Base-by-base conservation (phyloP, 148 eudicot species). In the Agrostemma githago region DNA sequence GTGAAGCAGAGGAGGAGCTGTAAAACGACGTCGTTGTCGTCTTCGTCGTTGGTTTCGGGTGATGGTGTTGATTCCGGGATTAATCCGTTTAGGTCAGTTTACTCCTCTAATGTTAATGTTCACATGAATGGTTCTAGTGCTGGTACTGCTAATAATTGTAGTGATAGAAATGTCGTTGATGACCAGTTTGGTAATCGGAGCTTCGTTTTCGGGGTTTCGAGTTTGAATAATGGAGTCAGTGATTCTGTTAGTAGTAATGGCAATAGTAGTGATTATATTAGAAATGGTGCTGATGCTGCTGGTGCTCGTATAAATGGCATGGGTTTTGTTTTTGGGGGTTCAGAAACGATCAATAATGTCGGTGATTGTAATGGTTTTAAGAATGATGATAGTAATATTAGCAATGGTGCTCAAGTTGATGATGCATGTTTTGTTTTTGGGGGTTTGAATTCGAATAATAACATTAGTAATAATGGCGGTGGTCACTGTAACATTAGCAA, bases 1-100 rank as follows among this genome's bases (percentile, higher is more conserved):
- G 76, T 67, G 56, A 91, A 91, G 79, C 59, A 77, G 76, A 86
- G 86, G 79, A 86, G 73, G 71, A 75, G 73, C 66, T 74, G 73
- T 14, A 81, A 77, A 67, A 12, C 80, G 51, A 34, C 79, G 21
- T 8, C 83, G 53, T 48, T 12, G n/a, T 69, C 79, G 21, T 8
- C 83, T 10, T 48, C 53, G n/a, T 69, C 59, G 46, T 64, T n/a
- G n/a, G n/a, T 68, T 8, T 8, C 79, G 9, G 64, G 26, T 15
- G 62, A 56, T 11, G 75, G 51, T 15, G 72, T 17, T 74, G 84
- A 81, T 69, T 43, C 82, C 11, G 79, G 85, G 74, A 51, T 68
- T 56, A 79, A 75, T 58, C 82, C 82, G 38, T 85, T 78, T 60
- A 58, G 64, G 66, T 83, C 82, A 40, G 77, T 71, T 16, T 56